Conservation (phyloP, 2,329 filamentous ascomycete genomes). For the Atkinsonella hypoxylon region DNA sequence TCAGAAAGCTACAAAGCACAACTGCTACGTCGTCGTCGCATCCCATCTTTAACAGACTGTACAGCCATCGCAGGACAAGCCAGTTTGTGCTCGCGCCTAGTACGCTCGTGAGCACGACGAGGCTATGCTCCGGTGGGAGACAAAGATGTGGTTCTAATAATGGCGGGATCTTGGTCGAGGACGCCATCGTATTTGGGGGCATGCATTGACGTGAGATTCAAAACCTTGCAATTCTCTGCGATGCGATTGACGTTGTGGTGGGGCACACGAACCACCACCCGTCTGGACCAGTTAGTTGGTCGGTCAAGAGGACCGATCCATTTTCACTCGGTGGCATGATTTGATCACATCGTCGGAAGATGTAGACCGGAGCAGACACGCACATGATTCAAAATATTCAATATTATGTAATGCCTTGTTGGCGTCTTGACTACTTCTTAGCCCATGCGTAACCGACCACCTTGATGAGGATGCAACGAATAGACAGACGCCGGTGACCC, state of each 20-base stretch:
- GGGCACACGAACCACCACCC: neutral
- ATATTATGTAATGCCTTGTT: neutral
- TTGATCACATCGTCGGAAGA: too few relatives aligned
- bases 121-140: conserved; percentile 44
- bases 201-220: too few relatives aligned
- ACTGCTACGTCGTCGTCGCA: conserved; percentile 32
- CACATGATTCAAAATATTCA: neutral
- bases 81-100: conserved; percentile 53
- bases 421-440: neutral
- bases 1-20: conserved; percentile 72
- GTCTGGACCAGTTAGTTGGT: neutral
- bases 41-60: conserved; percentile 27
- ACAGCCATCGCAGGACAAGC: conserved; percentile 47
- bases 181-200: conserved; percentile 21
- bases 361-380: too few relatives aligned
- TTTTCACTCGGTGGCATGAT: too few relatives aligned
- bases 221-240: neutral
- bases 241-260: neutral
- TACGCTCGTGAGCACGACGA: conserved; percentile 57
- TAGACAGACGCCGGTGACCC: neutral
- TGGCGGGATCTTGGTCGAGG: conserved; percentile 38
- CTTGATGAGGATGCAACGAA: too few relatives aligned
- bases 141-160: conserved; percentile 53
- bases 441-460: neutral
- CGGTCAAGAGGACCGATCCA: too few relatives aligned